Conservation (phyloP, 2,329 filamentous ascomycete species). For the Diplodia intermedia region DNA sequence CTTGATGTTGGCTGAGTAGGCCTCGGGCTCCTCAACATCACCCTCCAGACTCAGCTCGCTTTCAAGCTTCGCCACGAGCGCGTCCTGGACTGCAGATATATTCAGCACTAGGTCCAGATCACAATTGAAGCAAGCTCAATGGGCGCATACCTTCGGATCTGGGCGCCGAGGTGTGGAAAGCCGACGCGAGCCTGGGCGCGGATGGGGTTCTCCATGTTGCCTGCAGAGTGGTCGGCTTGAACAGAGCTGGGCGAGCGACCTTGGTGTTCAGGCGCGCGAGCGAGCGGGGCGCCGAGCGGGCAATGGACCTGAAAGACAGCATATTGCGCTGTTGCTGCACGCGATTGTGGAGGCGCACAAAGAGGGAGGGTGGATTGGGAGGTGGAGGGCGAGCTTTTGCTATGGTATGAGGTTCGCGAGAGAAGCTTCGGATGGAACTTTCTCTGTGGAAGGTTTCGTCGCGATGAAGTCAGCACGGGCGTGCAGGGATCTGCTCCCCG, state of each 20-base stretch:
- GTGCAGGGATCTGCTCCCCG: not conserved
- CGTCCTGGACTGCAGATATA: conserved; percentile 63
- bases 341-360: conserved; percentile 21
- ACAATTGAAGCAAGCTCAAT: conserved; percentile 34
- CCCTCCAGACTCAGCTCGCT: conserved; percentile 70
- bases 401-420: conserved; percentile 8
- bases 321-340: conserved; percentile 42
- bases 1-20: conserved; percentile 77
- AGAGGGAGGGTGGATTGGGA: conserved; percentile 11
- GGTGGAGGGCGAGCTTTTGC: not conserved
- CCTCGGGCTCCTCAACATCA: conserved; percentile 61
- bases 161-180: conserved; percentile 53
- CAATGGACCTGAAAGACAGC: conserved; percentile 55
- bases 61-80: conserved; percentile 85
- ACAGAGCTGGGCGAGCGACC: conserved; percentile 42
- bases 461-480: conserved; percentile 28
- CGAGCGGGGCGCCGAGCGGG: conserved; percentile 54
- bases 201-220: conserved; percentile 45
- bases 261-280: conserved; percentile 51
- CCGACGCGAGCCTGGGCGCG: conserved; percentile 45
- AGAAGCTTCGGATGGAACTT: conserved; percentile 9
- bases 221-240: conserved; percentile 45
- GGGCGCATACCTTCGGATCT: conserved; percentile 41
- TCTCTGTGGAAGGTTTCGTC: conserved; percentile 27
- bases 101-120: not conserved